phyloP scores from a whole-genome alignment of 2,329 filamentous ascomycete species.

The Boeremia exigua region DNA sequence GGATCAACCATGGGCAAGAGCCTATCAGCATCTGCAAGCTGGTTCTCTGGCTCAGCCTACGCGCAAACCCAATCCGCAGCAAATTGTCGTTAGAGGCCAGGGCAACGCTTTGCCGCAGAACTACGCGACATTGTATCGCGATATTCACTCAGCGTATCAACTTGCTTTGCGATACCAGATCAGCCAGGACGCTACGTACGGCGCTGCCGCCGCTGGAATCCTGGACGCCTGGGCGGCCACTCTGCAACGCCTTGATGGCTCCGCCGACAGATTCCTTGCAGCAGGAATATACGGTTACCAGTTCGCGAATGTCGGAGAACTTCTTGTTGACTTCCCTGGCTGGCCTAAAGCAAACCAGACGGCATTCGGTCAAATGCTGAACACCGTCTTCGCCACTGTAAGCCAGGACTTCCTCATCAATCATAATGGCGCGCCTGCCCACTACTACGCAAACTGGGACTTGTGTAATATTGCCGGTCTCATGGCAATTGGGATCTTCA shows the following conservation, averaged over 20 bases:
- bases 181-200: neutral
- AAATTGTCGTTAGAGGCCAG: neutral
- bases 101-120: neutral
- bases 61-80: neutral
- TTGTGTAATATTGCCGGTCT: slow-evolving; percentile 52
- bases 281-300: slow-evolving; percentile 56
- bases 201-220: neutral
- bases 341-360: neutral
- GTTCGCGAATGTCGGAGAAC: slow-evolving; percentile 55
- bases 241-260: neutral
- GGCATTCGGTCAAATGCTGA: neutral
- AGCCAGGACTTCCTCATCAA: neutral
- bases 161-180: neutral
- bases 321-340: slow-evolving; percentile 50
- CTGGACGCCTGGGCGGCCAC: neutral
- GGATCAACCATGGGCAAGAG: neutral
- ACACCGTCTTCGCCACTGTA: neutral
- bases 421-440: slow-evolving; percentile 22
- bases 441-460: slow-evolving; percentile 57
- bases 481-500: slow-evolving; percentile 52
- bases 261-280: slow-evolving; percentile 42
- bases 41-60: neutral
- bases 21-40: neutral
- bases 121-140: neutral
- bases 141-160: neutral